These are phyloP conservation scores for Labyrinthula sp. DNA, from an alignment of 352 stramenopile genomes.

Conservation along the genomic window DNA sequence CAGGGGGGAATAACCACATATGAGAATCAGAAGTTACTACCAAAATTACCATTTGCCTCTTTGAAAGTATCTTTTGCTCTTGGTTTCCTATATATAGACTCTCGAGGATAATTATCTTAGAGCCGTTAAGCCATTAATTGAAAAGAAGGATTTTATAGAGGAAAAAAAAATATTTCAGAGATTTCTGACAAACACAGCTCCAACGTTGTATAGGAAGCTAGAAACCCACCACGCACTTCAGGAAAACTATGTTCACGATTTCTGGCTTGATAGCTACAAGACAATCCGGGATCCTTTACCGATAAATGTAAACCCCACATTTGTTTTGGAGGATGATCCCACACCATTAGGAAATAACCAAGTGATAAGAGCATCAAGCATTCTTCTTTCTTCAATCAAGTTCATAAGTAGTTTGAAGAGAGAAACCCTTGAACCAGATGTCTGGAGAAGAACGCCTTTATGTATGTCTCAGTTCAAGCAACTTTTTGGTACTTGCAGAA, in stretches of 20 bases:
- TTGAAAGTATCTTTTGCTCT: no score
- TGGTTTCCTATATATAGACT: no score
- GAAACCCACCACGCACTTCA: no score
- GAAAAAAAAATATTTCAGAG: no score
- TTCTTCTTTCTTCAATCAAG: conserved; percentile 66
- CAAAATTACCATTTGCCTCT: no score
- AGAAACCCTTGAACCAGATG: conserved; percentile 66
- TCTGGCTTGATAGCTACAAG: conserved; percentile 52
- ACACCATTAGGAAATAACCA: conserved; percentile 63
- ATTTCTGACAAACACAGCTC: no score
- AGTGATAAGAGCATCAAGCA: conserved; percentile 56
- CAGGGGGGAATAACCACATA: no score
- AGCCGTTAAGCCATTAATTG: no score
- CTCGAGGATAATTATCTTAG: no score
- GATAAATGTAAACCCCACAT: conserved; percentile 86
- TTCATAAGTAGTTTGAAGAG: conserved; percentile 62
- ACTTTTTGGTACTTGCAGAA: conserved; percentile 62
- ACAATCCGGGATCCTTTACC: conserved; percentile 67
- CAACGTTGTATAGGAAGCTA: no score
- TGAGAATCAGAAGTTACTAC: no score
- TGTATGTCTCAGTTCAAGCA: conserved; percentile 84
- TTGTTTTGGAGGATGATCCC: conserved; percentile 63
- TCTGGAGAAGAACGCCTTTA: conserved; percentile 56
- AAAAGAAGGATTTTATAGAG: no score
- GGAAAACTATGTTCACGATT: conserved; percentile 49